phyloP scores from a whole-genome alignment of 116 monocot species.

The Papilionanthe hybrid region DNA sequence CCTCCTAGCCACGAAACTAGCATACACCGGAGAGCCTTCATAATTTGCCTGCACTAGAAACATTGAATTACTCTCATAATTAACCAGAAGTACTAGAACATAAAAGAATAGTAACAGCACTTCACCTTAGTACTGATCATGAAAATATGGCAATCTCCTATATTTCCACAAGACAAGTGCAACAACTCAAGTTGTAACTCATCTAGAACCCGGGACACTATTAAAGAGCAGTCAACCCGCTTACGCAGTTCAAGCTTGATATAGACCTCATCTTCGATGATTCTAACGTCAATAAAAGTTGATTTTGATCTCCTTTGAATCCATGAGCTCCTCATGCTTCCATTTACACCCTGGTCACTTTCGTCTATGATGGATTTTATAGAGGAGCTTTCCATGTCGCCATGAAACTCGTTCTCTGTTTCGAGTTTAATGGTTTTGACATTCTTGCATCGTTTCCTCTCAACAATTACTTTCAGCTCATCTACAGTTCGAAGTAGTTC shows the following conservation, averaged over 20 bases:
- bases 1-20: conserved; percentile 67
- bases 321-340: conserved; percentile 63
- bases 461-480: conserved; percentile 53
- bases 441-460: conserved; percentile 35
- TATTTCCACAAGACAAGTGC: conserved; percentile 64
- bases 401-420: not conserved
- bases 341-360: conserved; percentile 9
- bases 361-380: conserved; percentile 12
- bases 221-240: conserved; percentile 34
- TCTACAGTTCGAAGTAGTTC: conserved; percentile 66
- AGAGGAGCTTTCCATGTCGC: conserved; percentile 39
- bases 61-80: not conserved
- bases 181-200: conserved; percentile 65
- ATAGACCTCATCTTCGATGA: conserved; percentile 76
- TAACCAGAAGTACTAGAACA: not conserved
- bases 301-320: conserved; percentile 57
- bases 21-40: conserved; percentile 55
- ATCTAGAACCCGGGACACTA: conserved; percentile 35
- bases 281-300: conserved; percentile 64
- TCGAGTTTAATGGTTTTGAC: not conserved
- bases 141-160: conserved; percentile 65
- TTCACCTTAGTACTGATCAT: conserved; percentile 63
- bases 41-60: conserved; percentile 44
- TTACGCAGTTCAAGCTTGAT: conserved; percentile 62
- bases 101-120: not conserved